Evolutionary conservation across 225 moss, liverwort and hornwort genomes (phyloP).

Genomic region (Antitrichia curtipendula): DNA sequence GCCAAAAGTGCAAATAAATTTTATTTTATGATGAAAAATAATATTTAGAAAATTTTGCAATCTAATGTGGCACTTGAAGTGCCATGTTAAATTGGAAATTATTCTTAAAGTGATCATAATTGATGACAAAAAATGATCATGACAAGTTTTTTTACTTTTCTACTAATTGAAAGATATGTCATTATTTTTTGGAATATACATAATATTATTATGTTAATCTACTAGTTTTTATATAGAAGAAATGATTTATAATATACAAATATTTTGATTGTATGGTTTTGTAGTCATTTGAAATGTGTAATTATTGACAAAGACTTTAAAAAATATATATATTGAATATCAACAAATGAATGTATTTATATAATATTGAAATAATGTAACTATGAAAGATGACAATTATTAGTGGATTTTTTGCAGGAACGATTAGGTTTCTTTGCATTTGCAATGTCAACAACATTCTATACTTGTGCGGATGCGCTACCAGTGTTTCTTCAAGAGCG

Average conservation of each 20-base stretch:
- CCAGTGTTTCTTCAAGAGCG: slow-evolving; percentile 83
- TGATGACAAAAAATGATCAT: neutral
- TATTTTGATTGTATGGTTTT: neutral
- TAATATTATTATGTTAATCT: too few relatives aligned
- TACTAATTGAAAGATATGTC: neutral
- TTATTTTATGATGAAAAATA: too few relatives aligned
- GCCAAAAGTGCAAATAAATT: too few relatives aligned
- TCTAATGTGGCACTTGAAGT: too few relatives aligned
- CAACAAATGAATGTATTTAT: neutral
- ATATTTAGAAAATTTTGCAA: too few relatives aligned
- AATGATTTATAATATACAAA: neutral
- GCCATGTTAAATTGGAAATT: too few relatives aligned
- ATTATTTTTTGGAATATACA: neutral
- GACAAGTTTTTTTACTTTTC: neutral
- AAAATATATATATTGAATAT: neutral
- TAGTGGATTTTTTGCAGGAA: neutral
- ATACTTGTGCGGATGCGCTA: slow-evolving; percentile 72
- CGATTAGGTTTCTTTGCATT: slow-evolving; percentile 39
- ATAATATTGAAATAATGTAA: neutral
- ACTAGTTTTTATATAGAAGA: too few relatives aligned
- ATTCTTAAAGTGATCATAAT: too few relatives aligned
- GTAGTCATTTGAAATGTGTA: too few relatives aligned
- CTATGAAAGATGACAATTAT: neutral
- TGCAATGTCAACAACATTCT: slow-evolving; percentile 75
- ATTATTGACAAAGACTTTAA: neutral